Evolutionary conservation across 1,284 basidiomycete species (phyloP).

Genomic region (Stygiomarasmius scandens): DNA sequence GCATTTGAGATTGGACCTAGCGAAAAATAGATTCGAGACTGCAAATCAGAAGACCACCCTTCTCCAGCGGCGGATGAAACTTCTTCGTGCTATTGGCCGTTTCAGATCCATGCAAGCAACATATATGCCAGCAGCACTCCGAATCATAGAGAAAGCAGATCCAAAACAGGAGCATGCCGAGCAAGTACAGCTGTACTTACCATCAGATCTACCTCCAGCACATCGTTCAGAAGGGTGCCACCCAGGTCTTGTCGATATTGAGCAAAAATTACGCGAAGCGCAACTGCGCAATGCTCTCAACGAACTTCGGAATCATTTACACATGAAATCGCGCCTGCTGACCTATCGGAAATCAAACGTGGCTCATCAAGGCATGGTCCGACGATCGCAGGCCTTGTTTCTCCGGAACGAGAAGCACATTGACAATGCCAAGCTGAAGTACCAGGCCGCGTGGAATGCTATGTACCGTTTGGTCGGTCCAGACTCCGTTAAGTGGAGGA

Average conservation of each 20-base stretch:
- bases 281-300: slow-evolving; percentile 3
- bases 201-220: background rate
- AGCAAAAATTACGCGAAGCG: slow-evolving; percentile 3
- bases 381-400: slow-evolving; percentile 1
- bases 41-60: no score
- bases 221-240: background rate
- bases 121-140: no score
- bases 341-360: slow-evolving; percentile 1
- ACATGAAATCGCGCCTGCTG: slow-evolving; percentile 3
- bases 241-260: background rate
- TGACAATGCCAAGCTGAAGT: background rate
- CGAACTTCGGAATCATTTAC: slow-evolving; percentile 1
- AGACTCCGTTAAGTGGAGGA: background rate
- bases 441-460: background rate
- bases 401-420: slow-evolving; percentile 6
- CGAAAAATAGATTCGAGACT: no score
- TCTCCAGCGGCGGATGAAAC: no score
- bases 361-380: background rate
- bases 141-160: no score
- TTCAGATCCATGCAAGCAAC: no score
- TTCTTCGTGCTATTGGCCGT: no score
- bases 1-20: no score
- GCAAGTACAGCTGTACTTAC: background rate
- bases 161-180: background rate
- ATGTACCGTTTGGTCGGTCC: no score